Base-by-base conservation (phyloP, 768 basidiomycete species). In the Phanerodontia chrysosporium region DNA sequence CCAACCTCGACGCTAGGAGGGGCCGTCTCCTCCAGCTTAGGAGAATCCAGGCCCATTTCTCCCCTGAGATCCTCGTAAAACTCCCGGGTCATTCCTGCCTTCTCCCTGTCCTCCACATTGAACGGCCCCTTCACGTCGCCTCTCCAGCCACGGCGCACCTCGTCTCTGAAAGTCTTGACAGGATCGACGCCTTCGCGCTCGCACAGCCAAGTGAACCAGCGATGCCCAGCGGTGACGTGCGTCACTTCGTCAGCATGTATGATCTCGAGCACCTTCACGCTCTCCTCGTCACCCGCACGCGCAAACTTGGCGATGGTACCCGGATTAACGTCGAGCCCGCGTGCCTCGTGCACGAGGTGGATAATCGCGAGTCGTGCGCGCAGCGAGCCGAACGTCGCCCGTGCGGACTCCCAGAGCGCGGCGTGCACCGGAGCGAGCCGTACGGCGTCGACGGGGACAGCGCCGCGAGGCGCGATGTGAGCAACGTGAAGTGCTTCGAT, bases 321-420 rank as follows among this genome's bases (percentile, higher is more conserved):
- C 0, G 90, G 92, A 67, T 94, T 92, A 55, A 92, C 87, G 72
- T 92, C 92, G 18, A 94, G 76, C 4, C 91, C 91, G 27, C 90
- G 75, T 2, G 90, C 90, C 75, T 92, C 90, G 68, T 91, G 90
- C 0, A 92, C 89, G 16, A 93, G 83, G 64, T 92, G 90, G 65
- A 95, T 89, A 70, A 92, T 92, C 0, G 88, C 88, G 36, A 92
- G 81, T 13, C 90, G 80, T 0, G 89, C 77, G 24, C 83, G 81
- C 39, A 92, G 77, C 1, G 88, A 90, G 22, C 80, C 67, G 12
- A 82, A 80, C 0, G 90, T 94, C 32, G 83, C 76, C 8, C 76
- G 74, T 0, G 90, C 91, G 6, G 87, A 88, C 60, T 90, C 85
- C 92, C 90, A 92, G 3, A 92, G 81, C 0, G 81, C 83, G 0